Evolutionary conservation across 306 rosid genomes (phyloP), one percentile per base, ranked within the genome.

Genomic region (Lotus japonicus): DNA sequence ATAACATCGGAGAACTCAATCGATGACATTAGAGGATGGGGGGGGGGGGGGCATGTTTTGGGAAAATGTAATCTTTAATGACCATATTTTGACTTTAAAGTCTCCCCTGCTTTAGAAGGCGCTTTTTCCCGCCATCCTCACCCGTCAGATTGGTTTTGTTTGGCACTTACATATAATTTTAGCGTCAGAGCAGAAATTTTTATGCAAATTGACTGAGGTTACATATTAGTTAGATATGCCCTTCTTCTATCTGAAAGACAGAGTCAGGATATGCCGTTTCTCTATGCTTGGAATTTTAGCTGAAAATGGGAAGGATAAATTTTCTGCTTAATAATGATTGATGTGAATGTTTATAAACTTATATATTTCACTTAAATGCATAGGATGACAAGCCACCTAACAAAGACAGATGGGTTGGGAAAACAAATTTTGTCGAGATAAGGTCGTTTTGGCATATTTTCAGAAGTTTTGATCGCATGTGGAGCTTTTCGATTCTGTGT

Each of bases 401-500:
- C 76, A 71, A 49, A 50, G 96, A 80, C 78, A 83, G 82, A 82
- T 88, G 99, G 99, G 88, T 90, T 45, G 97, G 97, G 72, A 94
- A 94, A 84, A 97, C 84, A 68, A 87, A 90, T 75, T 94, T 94
- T 51, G 99, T 94, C 50, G 99, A 94, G 91, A 90, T 94, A 68
- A 85, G 97, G 69, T 86, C 99, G 53, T 94, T 88, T 83, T 90
- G 92, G 97, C 99, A 94, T 81, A 42, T 89, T 71, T 94, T 94
- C 84, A 87, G 99, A 87, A 94, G 99, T 82, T 94, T 90, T 82
- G 99, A 94, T 39, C 92, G 99, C 28, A 86, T 94, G 99, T 94
- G 99, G 99, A 85, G 89, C 79, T 94, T 94, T 74, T 94, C 88
- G 78, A 87, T 94, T 69, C 84, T 94, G 39, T 82, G 92, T 78